Evolutionary conservation across 768 basidiomycete species (phyloP).

Genomic region (Amanita fuliginea): DNA sequence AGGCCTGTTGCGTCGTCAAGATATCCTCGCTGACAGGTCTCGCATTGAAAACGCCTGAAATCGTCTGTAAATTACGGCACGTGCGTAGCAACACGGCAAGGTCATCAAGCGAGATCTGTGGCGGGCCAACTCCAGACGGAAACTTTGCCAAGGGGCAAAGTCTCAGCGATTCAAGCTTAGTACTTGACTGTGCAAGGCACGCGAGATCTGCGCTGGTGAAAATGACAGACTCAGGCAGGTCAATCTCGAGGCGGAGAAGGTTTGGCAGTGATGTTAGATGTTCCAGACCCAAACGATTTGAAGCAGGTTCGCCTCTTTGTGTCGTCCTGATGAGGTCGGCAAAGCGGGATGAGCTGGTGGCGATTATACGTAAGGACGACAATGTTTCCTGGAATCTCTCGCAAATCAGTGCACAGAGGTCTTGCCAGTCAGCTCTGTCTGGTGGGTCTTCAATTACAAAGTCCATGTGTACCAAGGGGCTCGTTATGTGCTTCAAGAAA

Average conservation of each 20-base stretch:
- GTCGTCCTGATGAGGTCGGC: slow-evolving; percentile 73
- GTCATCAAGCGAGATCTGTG: slow-evolving; percentile 51
- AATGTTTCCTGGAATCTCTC: slow-evolving; percentile 51
- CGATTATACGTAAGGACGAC: slow-evolving; percentile 48
- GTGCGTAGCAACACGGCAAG: slow-evolving; percentile 43
- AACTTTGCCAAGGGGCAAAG: slow-evolving; percentile 64
- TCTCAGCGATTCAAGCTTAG: slow-evolving; percentile 56
- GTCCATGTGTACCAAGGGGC: slow-evolving; percentile 56
- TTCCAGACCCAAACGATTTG: slow-evolving; percentile 51
- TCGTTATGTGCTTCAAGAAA: slow-evolving; percentile 60
- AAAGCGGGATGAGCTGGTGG: slow-evolving; percentile 67
- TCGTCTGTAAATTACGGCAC: slow-evolving; percentile 53
- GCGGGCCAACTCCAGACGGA: slow-evolving; percentile 37
- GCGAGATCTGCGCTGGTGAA: slow-evolving; percentile 52
- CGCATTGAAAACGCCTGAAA: slow-evolving; percentile 57
- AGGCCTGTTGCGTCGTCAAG: slow-evolving; percentile 33
- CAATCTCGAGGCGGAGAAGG: slow-evolving; percentile 58
- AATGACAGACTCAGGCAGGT: slow-evolving; percentile 67
- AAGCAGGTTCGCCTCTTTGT: slow-evolving; percentile 49
- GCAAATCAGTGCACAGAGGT: slow-evolving; percentile 51
- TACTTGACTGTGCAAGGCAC: slow-evolving; percentile 48
- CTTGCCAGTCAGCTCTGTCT: slow-evolving; percentile 64
- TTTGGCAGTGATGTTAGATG: slow-evolving; percentile 40
- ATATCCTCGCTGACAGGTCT: slow-evolving; percentile 31
- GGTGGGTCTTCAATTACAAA: slow-evolving; percentile 75